Conservation (phyloP, 2,329 filamentous ascomycete species). For the Seiridium unicorne region DNA sequence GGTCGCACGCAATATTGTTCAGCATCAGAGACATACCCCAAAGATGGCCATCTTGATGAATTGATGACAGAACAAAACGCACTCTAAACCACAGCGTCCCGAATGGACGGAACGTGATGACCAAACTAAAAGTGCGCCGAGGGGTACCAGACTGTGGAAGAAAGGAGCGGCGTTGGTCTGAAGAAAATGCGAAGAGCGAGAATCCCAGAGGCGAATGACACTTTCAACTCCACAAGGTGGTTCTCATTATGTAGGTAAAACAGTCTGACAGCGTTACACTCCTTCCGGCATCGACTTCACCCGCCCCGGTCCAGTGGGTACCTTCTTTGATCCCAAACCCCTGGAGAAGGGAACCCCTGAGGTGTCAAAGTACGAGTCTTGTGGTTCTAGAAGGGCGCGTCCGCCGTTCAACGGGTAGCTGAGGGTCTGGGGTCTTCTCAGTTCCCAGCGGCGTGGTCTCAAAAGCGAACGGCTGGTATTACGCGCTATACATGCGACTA, state of each 20-base stretch:
- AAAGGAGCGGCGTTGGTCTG: neutral
- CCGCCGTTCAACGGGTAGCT: neutral
- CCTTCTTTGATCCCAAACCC: neutral
- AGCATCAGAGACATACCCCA: neutral
- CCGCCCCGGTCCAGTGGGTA: neutral
- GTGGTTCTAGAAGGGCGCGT: neutral
- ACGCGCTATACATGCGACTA: too few relatives aligned
- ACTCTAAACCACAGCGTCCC: neutral
- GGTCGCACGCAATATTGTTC: neutral
- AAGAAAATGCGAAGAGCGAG: neutral
- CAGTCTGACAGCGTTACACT: neutral
- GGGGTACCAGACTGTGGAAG: neutral
- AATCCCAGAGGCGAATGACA: constrained; percentile 2
- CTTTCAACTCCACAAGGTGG: constrained; percentile 3
- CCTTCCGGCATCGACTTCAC: neutral
- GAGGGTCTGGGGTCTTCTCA: neutral
- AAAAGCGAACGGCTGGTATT: too few relatives aligned
- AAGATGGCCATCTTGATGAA: constrained; percentile 7
- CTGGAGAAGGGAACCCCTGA: neutral
- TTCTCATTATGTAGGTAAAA: neutral
- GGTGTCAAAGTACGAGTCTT: neutral
- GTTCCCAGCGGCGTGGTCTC: neutral
- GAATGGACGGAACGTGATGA: neutral
- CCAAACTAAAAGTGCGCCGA: neutral
- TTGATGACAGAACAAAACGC: neutral